phyloP scores from a whole-genome alignment of 2,329 filamentous ascomycete genomes.

The Diaporthe caulivora region DNA sequence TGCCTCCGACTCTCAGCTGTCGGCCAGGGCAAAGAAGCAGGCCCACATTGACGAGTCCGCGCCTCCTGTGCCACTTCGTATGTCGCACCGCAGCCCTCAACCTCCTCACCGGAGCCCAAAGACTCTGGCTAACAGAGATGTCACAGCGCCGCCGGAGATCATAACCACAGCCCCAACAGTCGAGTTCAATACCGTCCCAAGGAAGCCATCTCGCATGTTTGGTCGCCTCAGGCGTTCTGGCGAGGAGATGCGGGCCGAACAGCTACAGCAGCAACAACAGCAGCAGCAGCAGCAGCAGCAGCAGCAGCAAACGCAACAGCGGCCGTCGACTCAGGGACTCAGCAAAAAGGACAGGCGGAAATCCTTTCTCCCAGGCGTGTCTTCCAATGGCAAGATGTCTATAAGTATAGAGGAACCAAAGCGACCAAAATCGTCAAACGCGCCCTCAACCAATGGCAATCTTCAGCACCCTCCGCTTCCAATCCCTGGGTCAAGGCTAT shows the following conservation, averaged over 20 bases:
- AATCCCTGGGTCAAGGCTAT: constrained; percentile 74
- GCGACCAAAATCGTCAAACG: constrained; percentile 55
- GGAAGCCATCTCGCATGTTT: constrained; percentile 67
- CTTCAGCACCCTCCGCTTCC: constrained; percentile 72
- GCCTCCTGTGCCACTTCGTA: constrained; percentile 70
- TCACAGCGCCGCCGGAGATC: constrained; percentile 73
- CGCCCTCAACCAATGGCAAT: constrained; percentile 68
- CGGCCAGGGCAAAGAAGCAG: constrained; percentile 79
- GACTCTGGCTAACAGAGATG: constrained; percentile 42
- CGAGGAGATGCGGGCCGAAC: constrained; percentile 58
- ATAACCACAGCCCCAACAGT: constrained; percentile 92
- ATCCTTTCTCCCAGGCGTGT: constrained; percentile 52
- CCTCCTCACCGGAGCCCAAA: background rate
- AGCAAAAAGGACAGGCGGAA: constrained; percentile 58
- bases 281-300: constrained; percentile 45
- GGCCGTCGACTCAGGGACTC: constrained; percentile 44
- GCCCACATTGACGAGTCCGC: constrained; percentile 63
- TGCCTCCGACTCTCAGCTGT: constrained; percentile 92
- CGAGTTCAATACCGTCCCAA: constrained; percentile 65
- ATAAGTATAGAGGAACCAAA: constrained; percentile 74
- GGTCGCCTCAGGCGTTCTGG: constrained; percentile 65
- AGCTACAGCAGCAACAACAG: constrained; percentile 40
- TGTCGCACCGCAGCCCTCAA: constrained; percentile 42
- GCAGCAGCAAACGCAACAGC: constrained; percentile 38
- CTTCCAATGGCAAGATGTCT: constrained; percentile 55